Base-by-base conservation (phyloP, 495 filamentous ascomycete species). In the Podospora conica region DNA sequence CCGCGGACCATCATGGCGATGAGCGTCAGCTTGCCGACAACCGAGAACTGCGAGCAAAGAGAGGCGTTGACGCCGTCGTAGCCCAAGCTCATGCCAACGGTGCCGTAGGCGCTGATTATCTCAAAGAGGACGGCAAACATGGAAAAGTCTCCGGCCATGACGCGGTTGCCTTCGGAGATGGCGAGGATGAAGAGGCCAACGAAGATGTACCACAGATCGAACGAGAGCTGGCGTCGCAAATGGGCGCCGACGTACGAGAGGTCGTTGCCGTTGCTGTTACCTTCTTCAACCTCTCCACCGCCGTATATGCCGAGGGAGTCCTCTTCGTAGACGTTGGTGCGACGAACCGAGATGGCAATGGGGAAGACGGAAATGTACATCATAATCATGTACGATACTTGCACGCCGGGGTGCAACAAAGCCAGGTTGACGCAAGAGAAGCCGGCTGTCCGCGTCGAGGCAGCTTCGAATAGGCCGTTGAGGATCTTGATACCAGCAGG, bases 281-380 rank as follows among this genome's bases (percentile, higher is more conserved):
- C 77, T n/a, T 87, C 83, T 9, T 73, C 74, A 7, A 86, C 82
- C 0, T 78, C 76, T 22, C 69, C 28, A 20, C 70, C 72, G 55
- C 71, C 76, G 71, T 91, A 97, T 22, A 98, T 85, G 2, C 94
- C 94, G 10, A 98, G 84, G 62, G 91, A 93, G 70, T 90, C 90
- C 74, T 98, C 94, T 76, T 98, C 94, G 81, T 98, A 98, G 10
- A 97, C 93, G 75, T 98, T 98, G 40, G 94, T 97, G 60, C 91
- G 85, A 65, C 94, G 90, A 70, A 97, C 87, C 27, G 90, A 94
- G 65, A 98, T 97, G 67, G 94, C 94, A 70, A 97, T 94, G 25
- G 94, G 94, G 70, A 96, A 92, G 53, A 96, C 91, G 57, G 94
- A 96, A 67, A 98, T 98, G 75, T 98, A 98, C 94, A 98, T 98